These are phyloP conservation scores for Ceratorhiza oryzae-sativae DNA, from an alignment of 1,284 basidiomycete species.

Conservation along the genomic window DNA sequence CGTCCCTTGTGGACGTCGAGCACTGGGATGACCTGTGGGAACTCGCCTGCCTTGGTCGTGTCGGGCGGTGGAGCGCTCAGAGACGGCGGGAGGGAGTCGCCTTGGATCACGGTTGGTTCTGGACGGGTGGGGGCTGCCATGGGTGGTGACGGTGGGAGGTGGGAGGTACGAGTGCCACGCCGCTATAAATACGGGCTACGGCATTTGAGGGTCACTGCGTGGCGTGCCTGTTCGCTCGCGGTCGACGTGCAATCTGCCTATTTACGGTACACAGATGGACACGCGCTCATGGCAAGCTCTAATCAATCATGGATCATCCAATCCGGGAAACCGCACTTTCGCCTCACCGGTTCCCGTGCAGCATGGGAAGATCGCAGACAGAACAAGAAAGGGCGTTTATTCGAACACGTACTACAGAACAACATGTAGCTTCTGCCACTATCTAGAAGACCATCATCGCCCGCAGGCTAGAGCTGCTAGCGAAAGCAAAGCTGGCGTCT, in stretches of 20 bases:
- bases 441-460: conserved; percentile 68
- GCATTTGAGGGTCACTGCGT: too few species aligned
- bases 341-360: not conserved
- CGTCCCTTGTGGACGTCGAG: not conserved
- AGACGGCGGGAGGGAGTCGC: not conserved
- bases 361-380: not conserved
- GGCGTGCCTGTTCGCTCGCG: too few species aligned
- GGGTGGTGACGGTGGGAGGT: not conserved
- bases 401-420: conserved; percentile 19
- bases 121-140: conserved; percentile 11
- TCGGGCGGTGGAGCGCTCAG: not conserved
- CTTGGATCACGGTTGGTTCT: conserved; percentile 19
- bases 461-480: conserved; percentile 57
- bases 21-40: conserved; percentile 33
- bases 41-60: not conserved
- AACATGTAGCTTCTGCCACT: conserved; percentile 63
- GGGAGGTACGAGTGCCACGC: not conserved
- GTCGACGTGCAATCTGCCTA: not conserved
- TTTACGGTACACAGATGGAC: not conserved
- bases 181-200: too few species aligned
- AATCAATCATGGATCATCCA: not conserved
- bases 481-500: conserved; percentile 55
- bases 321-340: not conserved
- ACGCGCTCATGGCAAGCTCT: not conserved
- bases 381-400: not conserved